Base-by-base conservation (phyloP, 2,329 filamentous ascomycete species). In the Colletotrichum theobromicola region DNA sequence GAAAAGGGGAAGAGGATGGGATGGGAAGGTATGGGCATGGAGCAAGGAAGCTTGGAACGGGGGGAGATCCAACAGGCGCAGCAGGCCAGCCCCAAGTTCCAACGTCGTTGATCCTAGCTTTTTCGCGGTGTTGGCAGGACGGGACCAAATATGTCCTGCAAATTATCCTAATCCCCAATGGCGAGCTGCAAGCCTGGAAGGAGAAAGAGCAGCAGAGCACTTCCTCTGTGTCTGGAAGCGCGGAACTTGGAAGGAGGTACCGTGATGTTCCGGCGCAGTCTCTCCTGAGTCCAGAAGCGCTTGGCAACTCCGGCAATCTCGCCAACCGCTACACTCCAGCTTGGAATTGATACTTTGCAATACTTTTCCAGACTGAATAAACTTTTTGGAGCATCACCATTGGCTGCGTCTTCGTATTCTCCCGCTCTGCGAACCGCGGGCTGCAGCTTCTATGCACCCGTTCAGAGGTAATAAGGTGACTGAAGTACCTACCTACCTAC, bases 201-300 rank as follows among this genome's bases (percentile, higher is more conserved):
- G n/a, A n/a, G n/a, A n/a, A n/a, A n/a, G n/a, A n/a, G 35, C 35
- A 26, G 34, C n/a, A 35, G 37, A 28, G 34, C 55, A 57, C 21
- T 10, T 50, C 42, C 42, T 50, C n/a, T 7, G 42, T 50, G n/a
- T 28, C 46, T 21, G 35, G 21, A 50, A 12, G 16, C 13, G 35
- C 58, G 15, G 50, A 32, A 57, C n/a, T n/a, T 46, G n/a, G 37
- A 32, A 32, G 16, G 5, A 18, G 16, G 72, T 71, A 42, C 67
- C 72, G 21, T 46, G 15, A 67, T 57, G 72, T 42, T 75, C 55
- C 69, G 34, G 72, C 57, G 57, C 72, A 62, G 72, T 67, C 34
- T 72, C 68, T 72, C 72, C 69, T 72, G 72, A 75, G 68, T 72
- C 72, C 68, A 75, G 68, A 75, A 67, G 72, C 63, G 63, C 68